Conservation (phyloP, 2,329 filamentous ascomycete species). For the Epichloe gansuensis region DNA sequence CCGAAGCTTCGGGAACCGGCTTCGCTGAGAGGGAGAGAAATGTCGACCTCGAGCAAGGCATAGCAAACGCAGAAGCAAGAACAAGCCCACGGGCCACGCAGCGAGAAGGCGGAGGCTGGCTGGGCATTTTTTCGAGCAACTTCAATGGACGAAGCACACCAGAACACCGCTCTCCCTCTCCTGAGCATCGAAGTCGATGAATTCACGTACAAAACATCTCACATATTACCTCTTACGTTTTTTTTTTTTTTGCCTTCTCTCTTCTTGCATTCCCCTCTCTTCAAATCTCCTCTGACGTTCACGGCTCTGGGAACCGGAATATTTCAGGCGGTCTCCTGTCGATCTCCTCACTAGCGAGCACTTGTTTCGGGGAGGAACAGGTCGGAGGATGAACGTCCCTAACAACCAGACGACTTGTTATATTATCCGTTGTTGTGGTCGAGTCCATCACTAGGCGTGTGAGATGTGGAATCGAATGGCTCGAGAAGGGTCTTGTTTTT, state of each 20-base stretch:
- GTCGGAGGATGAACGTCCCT: no score
- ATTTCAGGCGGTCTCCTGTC: background rate
- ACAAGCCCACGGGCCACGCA: constrained; percentile 9
- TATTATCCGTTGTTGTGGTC: background rate
- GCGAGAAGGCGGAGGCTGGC: constrained; percentile 22
- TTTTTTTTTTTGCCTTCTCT: background rate
- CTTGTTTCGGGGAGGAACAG: background rate
- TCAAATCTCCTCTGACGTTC: background rate
- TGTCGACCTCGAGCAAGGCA: constrained; percentile 32
- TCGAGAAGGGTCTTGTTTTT: no score
- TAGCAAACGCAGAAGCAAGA: constrained; percentile 12
- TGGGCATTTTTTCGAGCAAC: constrained; percentile 24
- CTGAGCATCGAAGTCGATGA: constrained; percentile 12
- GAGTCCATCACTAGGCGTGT: background rate
- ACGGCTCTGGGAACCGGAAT: background rate
- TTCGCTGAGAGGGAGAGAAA: constrained; percentile 19
- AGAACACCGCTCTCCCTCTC: constrained; percentile 12
- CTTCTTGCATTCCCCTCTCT: background rate
- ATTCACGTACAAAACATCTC: background rate
- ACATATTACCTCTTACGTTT: background rate
- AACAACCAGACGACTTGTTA: background rate
- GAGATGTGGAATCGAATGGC: background rate
- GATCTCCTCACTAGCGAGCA: background rate
- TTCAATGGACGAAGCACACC: constrained; percentile 9
- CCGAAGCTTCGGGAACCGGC: constrained; percentile 21